Base-by-base conservation (phyloP, 495 filamentous ascomycete genomes). In the Talaromyces wortmannii region DNA sequence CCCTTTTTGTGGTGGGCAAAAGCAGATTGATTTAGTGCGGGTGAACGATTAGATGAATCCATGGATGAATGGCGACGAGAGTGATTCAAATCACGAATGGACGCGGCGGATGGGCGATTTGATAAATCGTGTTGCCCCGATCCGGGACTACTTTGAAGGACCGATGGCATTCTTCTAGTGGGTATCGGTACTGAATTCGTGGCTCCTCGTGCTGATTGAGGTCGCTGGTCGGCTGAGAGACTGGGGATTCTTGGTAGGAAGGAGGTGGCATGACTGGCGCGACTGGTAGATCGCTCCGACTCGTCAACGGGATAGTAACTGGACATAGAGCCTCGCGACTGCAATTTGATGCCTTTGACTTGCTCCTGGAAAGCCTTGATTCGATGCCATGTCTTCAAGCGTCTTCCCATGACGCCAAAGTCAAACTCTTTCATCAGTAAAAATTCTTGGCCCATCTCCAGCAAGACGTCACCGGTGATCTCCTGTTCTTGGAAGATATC, bases 401-500 rank as follows among this genome's bases (percentile, higher is more conserved):
- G 83, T 57, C 84, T 78, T 6, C 92, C 92, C 56, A 97, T 89
- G 8, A 92, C 87, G 10, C 95, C 95, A 60, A 99, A 80, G 51
- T 97, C 90, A 58, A 97, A 91, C 52, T 94, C 92, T 68, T 96
- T 96, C 71, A 97, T 83, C 65, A 96, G 92, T 3, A 97, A 69
- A 32, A 91, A 91, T 29, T 88, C 84, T 67, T 97, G 95, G 58
- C 95, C 87, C 92, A 99, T 95, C 17, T 90, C 89, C 49, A 99
- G 72, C 13, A 99, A 71, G 11, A 97, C 91, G 57, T 97, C 90
- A 36, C 95, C 95, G 11, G 88, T 84, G 53, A 99, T 96, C 68
- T 99, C 95, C 72, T 99, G 91, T 60, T 97, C 91, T 59, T 87
- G 79, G 61, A 99, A 99, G 8, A 97, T 86, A 45, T 92, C 87